Evolutionary conservation across 495 filamentous ascomycete genomes (phyloP).

Genomic region (Hypomontagnella monticulosa): DNA sequence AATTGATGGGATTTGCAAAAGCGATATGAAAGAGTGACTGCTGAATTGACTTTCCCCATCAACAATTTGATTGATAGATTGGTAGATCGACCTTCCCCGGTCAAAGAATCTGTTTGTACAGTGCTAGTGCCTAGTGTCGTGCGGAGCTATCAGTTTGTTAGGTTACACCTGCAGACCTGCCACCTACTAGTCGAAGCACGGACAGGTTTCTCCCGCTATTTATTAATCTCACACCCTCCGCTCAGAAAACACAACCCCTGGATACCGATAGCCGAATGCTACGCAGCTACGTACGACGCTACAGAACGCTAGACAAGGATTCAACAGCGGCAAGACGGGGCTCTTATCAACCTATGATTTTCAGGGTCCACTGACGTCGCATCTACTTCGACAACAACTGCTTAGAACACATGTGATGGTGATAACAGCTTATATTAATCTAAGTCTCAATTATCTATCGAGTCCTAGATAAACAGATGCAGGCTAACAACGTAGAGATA

Average conservation of each 20-base stretch:
- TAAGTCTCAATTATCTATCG: conserved; percentile 23
- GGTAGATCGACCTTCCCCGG: no score
- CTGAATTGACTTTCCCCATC: neutral
- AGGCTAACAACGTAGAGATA: neutral
- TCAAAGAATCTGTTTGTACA: no score
- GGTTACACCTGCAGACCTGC: neutral
- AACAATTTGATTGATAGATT: neutral
- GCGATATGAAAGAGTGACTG: conserved; percentile 8
- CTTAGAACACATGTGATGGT: conserved; percentile 23
- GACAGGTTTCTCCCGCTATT: conserved; percentile 20
- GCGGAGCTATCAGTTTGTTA: no score
- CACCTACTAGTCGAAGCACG: conserved; percentile 12
- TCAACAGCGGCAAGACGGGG: neutral
- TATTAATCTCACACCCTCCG: conserved; percentile 22
- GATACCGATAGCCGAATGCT: conserved; percentile 37
- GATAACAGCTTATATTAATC: neutral
- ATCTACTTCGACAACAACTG: conserved; percentile 18
- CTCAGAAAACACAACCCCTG: conserved; percentile 15
- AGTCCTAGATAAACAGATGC: conserved; percentile 8
- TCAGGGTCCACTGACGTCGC: conserved; percentile 44
- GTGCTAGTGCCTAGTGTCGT: neutral
- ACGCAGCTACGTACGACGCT: conserved; percentile 7
- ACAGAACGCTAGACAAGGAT: neutral
- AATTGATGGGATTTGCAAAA: conserved; percentile 29
- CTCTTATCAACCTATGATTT: conserved; percentile 36